phyloP scores from a whole-genome alignment of 179 eudicot species.

The Vitellaria paradoxa region DNA sequence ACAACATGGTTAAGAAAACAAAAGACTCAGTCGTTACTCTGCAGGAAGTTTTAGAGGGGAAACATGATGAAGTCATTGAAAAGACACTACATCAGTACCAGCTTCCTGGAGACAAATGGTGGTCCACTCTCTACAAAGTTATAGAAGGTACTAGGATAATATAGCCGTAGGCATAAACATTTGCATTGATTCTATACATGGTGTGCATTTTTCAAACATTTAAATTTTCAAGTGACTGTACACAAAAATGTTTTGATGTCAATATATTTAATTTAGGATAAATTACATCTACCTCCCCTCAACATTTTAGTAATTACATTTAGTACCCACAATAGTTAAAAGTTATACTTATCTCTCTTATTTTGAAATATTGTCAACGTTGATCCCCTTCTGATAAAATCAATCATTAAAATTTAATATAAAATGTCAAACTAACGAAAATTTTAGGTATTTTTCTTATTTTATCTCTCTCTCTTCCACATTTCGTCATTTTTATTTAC shows the following conservation, averaged over 20 bases:
- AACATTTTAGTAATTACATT: no score
- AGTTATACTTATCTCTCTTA: no score
- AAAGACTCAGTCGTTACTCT: conserved; percentile 70
- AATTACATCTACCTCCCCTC: no score
- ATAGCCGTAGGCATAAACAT: neutral
- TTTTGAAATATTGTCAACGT: no score
- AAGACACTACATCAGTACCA: conserved; percentile 52
- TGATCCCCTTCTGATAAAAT: no score
- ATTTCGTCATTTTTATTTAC: no score
- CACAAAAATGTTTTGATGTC: neutral
- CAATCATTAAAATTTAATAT: no score
- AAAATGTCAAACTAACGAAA: no score
- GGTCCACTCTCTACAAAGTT: conserved; percentile 76
- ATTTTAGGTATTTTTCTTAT: no score
- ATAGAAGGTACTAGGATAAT: conserved; percentile 52
- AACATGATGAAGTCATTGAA: conserved; percentile 54
- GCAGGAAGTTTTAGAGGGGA: conserved; percentile 70
- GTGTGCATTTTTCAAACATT: neutral
- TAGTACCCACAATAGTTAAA: no score
- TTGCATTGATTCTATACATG: neutral
- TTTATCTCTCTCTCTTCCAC: no score
- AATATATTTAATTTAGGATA: no score
- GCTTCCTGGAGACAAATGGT: conserved; percentile 69
- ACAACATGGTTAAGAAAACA: conserved; percentile 52
- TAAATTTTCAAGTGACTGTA: neutral